phyloP scores from a whole-genome alignment of 2,329 filamentous ascomycete species.

The Leptographium galeiforme region DNA sequence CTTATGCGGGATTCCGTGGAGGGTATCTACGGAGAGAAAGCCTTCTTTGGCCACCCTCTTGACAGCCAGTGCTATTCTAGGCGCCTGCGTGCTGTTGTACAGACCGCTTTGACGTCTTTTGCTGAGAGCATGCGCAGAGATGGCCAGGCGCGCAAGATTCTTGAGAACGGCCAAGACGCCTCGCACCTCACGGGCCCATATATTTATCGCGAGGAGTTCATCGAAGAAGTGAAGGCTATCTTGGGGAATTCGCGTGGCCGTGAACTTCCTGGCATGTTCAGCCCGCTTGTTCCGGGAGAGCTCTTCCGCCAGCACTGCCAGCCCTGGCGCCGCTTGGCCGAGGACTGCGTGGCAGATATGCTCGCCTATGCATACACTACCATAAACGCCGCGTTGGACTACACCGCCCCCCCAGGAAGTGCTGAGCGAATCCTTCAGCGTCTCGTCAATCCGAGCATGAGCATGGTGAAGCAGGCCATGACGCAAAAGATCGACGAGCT shows the following conservation, averaged over 20 bases:
- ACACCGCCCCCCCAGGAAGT: conserved; percentile 13
- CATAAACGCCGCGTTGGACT: conserved; percentile 10
- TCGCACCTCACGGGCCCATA: not conserved
- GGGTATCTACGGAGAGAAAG: conserved; percentile 14
- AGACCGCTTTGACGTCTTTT: conserved; percentile 35
- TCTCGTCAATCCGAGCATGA: conserved; percentile 13
- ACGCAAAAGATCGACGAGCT: conserved; percentile 16
- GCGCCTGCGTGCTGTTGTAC: conserved; percentile 40
- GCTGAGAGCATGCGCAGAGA: not conserved
- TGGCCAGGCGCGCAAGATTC: not conserved
- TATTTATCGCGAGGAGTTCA: conserved; percentile 10
- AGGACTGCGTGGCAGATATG: conserved; percentile 9
- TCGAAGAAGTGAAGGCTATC: conserved; percentile 14
- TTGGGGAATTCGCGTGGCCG: conserved; percentile 18
- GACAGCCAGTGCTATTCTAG: conserved; percentile 22
- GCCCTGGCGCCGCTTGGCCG: conserved; percentile 16
- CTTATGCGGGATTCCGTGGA: conserved; percentile 16
- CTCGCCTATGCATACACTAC: conserved; percentile 10
- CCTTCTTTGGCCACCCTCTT: conserved; percentile 11
- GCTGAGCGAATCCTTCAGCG: conserved; percentile 7
- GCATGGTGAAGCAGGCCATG: conserved; percentile 10
- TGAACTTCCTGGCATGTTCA: conserved; percentile 22
- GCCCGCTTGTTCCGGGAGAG: conserved; percentile 19
- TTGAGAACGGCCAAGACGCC: not conserved
- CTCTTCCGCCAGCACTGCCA: conserved; percentile 20